A percentile compares a stretch with the other conserved stretches of the same genome.
Conservation (phyloP, 768 basidiomycete genomes). For the Termitomyces sp. region DNA sequence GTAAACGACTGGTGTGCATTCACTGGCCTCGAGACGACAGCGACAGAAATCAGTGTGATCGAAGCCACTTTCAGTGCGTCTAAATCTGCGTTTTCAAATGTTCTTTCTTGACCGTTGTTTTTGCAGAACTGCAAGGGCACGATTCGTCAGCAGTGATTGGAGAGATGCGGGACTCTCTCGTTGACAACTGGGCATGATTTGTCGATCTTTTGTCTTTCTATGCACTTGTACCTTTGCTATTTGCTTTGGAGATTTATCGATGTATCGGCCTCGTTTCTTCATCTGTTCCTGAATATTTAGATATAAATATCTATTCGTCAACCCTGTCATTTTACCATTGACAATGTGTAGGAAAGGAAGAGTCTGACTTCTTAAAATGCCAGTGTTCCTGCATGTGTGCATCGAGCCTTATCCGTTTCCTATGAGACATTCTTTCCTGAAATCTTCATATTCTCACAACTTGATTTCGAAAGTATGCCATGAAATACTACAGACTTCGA, state of each 20-base stretch:
- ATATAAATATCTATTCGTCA: background rate
- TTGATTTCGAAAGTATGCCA: background rate
- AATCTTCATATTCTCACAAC: background rate
- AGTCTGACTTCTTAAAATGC: too few relatives aligned
- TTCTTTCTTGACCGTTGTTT: constrained; percentile 1
- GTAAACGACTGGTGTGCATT: constrained; percentile 99
- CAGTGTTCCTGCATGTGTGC: background rate
- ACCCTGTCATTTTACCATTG: background rate
- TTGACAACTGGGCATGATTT: constrained; percentile 87
- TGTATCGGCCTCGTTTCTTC: background rate
- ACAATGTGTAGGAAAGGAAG: background rate
- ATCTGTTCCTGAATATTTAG: background rate
- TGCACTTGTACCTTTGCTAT: background rate
- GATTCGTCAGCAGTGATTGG: constrained; percentile 77
- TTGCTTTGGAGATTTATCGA: background rate
- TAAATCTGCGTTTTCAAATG: background rate
- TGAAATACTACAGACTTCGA: background rate
- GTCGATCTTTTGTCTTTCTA: background rate
- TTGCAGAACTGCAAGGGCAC: constrained; percentile 80
- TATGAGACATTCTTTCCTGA: background rate
- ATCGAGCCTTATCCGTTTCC: background rate
- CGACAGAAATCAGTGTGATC: constrained; percentile 97
- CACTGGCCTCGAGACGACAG: constrained; percentile 98
- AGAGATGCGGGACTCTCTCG: constrained; percentile 87
- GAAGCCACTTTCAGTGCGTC: constrained; percentile 94